phyloP scores from a whole-genome alignment of 441 rosid genomes.

The Manihot esculenta region DNA sequence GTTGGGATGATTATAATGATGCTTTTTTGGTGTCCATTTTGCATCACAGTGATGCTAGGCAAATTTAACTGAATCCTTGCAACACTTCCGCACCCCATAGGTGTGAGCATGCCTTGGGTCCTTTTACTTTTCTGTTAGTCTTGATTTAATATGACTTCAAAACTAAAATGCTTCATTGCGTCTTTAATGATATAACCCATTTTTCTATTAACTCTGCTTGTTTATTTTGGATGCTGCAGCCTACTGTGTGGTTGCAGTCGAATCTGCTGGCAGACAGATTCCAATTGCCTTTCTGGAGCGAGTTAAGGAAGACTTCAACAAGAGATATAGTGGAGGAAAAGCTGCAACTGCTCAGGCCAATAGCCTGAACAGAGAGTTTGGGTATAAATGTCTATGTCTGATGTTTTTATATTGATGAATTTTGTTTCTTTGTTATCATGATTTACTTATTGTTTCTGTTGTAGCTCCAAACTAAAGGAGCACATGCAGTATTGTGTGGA shows the following conservation, averaged over 20 bases:
- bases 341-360: constrained; percentile 75
- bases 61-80: too few relatives aligned
- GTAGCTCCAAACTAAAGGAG: constrained; percentile 71
- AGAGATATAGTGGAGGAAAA: constrained; percentile 80
- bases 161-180: not conserved
- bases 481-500: constrained; percentile 81
- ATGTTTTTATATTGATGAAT: not conserved
- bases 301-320: constrained; percentile 81
- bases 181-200: constrained; percentile 7
- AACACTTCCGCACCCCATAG: too few relatives aligned
- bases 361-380: constrained; percentile 81
- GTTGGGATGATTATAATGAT: too few relatives aligned
- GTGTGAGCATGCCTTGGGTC: too few relatives aligned
- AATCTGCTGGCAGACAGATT: constrained; percentile 83
- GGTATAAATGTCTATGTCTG: constrained; percentile 38
- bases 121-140: too few relatives aligned
- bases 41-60: too few relatives aligned
- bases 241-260: constrained; percentile 93
- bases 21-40: too few relatives aligned
- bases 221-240: constrained; percentile 48
- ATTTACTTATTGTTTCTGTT: constrained; percentile 6
- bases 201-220: constrained; percentile 7
- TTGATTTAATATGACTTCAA: too few relatives aligned
- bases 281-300: constrained; percentile 92
- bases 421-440: not conserved